phyloP scores from a whole-genome alignment of 768 basidiomycete species.

The Heimioporus sp. region DNA sequence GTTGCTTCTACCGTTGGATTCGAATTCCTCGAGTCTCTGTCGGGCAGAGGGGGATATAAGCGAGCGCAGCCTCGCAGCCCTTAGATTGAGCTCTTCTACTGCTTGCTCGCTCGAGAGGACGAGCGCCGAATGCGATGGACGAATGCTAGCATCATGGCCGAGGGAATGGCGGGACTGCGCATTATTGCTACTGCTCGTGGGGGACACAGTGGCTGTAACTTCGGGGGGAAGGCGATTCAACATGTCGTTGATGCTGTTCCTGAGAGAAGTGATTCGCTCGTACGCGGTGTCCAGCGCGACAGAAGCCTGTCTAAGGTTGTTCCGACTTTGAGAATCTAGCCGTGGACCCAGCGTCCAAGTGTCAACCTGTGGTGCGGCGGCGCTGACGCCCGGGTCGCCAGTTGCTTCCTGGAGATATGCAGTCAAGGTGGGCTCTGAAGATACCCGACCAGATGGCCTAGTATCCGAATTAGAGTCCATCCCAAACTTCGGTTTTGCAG shows the following conservation, averaged over 20 bases:
- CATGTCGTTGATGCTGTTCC: slow-evolving; percentile 48
- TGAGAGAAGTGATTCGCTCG: slow-evolving; percentile 52
- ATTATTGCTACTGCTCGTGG: neutral
- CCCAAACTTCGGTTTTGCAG: neutral
- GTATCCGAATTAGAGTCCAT: slow-evolving; percentile 21
- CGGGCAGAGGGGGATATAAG: slow-evolving; percentile 29
- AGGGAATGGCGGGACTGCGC: slow-evolving; percentile 9
- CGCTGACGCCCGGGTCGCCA: slow-evolving; percentile 1
- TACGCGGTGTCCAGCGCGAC: slow-evolving; percentile 54
- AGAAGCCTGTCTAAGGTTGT: slow-evolving; percentile 48
- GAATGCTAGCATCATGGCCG: slow-evolving; percentile 22
- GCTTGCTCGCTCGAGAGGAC: slow-evolving; percentile 28
- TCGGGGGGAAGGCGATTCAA: slow-evolving; percentile 39
- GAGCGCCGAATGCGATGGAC: slow-evolving; percentile 30
- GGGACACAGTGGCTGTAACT: slow-evolving; percentile 8
- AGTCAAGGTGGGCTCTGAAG: slow-evolving; percentile 13
- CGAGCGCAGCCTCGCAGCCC: slow-evolving; percentile 28
- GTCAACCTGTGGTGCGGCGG: slow-evolving; percentile 1
- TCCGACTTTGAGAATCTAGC: slow-evolving; percentile 28
- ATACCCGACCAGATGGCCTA: slow-evolving; percentile 7
- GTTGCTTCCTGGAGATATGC: slow-evolving; percentile 12
- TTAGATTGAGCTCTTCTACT: slow-evolving; percentile 27
- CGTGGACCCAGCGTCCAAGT: neutral
- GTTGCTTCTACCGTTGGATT: slow-evolving; percentile 11
- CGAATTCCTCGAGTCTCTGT: slow-evolving; percentile 33